A percentile compares a stretch with the other conserved stretches of the same genome.
These are phyloP conservation scores for Pyrenochaeta sp. DNA, from an alignment of 2,329 filamentous ascomycete species.

Conservation along the genomic window DNA sequence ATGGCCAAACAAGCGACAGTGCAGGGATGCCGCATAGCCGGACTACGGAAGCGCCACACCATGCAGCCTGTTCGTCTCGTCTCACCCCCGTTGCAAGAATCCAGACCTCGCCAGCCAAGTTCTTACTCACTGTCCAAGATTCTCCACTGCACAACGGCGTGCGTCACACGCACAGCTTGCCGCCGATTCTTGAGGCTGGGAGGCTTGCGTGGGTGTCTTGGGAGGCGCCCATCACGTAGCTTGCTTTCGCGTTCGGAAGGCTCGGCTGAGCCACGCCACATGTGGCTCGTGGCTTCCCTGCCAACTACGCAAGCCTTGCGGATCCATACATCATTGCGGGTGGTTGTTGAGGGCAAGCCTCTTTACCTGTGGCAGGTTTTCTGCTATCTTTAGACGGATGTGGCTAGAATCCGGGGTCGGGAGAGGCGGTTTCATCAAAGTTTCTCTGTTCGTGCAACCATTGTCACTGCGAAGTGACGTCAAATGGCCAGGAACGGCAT, in stretches of 20 bases:
- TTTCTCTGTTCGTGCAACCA: too few relatives aligned
- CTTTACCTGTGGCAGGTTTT: slow-evolving; percentile 9
- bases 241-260: slow-evolving; percentile 6
- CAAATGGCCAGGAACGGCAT: neutral
- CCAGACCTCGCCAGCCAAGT: slow-evolving; percentile 16
- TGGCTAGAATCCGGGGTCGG: slow-evolving; percentile 3
- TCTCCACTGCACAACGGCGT: slow-evolving; percentile 2
- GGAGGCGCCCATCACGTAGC: neutral
- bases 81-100: neutral
- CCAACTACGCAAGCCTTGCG: slow-evolving; percentile 15
- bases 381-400: slow-evolving; percentile 4
- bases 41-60: slow-evolving; percentile 18
- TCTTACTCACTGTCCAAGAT: slow-evolving; percentile 10
- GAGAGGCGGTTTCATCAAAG: neutral
- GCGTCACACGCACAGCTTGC: slow-evolving; percentile 9
- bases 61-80: slow-evolving; percentile 5
- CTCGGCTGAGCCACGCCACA: slow-evolving; percentile 12
- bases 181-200: slow-evolving; percentile 1
- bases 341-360: slow-evolving; percentile 8
- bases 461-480: neutral
- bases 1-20: slow-evolving; percentile 11
- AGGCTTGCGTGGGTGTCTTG: slow-evolving; percentile 1
- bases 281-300: slow-evolving; percentile 5
- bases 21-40: slow-evolving; percentile 21
- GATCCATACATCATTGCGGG: slow-evolving; percentile 18